Conservation (phyloP, 306 rosid species). For the Citrullus amarus region DNA sequence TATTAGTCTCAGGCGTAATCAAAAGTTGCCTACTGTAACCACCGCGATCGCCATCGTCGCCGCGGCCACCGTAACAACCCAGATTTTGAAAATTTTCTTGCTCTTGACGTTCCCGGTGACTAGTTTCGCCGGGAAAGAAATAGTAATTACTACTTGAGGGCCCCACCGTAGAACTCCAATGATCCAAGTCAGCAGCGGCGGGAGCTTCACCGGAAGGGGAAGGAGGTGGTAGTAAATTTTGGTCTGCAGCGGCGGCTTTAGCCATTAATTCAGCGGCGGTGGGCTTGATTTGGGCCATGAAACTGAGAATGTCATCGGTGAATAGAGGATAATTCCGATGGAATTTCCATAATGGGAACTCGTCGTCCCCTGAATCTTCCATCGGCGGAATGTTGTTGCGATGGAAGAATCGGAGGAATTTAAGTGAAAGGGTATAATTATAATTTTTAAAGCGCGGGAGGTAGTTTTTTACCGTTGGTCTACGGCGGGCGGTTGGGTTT, state of each 20-base stretch:
- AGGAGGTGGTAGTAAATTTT: background rate
- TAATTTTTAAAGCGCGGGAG: slow-evolving; percentile 15
- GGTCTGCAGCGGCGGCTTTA: background rate
- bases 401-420: background rate
- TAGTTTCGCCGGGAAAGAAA: background rate
- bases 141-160: background rate
- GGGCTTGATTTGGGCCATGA: slow-evolving; percentile 9
- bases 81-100: background rate
- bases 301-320: slow-evolving; percentile 9
- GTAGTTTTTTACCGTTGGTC: slow-evolving; percentile 34
- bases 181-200: background rate
- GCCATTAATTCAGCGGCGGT: slow-evolving; percentile 3
- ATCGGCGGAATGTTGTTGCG: background rate
- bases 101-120: background rate
- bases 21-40: slow-evolving; percentile 1
- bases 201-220: background rate
- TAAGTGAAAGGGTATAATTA: background rate
- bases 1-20: slow-evolving; percentile 21
- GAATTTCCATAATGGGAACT: slow-evolving; percentile 13
- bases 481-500: slow-evolving; percentile 5
- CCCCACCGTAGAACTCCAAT: slow-evolving; percentile 13
- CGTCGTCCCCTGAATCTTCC: slow-evolving; percentile 20
- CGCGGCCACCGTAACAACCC: background rate
- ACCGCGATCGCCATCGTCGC: background rate
- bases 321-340: slow-evolving; percentile 16